These are phyloP conservation scores for Diatrype stigma DNA, from an alignment of 2,329 filamentous ascomycete species.

Conservation along the genomic window DNA sequence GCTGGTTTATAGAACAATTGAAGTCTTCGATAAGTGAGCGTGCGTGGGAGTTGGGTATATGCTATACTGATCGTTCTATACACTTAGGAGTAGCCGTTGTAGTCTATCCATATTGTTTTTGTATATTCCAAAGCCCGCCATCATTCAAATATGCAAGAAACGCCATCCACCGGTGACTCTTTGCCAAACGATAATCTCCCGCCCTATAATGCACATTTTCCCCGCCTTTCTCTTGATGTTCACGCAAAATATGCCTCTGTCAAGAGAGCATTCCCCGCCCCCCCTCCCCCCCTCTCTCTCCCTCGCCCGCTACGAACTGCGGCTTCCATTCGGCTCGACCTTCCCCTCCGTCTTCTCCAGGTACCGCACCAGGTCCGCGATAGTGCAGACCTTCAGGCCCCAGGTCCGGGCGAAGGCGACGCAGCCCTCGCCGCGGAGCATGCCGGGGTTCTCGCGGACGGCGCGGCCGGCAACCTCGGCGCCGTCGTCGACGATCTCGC, in stretches of 20 bases:
- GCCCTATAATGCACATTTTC: not conserved
- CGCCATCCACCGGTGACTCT: not conserved
- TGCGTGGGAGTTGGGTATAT: not conserved
- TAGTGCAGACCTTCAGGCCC: constrained; percentile 91
- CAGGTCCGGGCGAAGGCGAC: constrained; percentile 82
- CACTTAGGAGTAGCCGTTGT: not conserved
- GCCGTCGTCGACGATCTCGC: constrained; percentile 87
- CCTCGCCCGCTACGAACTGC: too few species aligned
- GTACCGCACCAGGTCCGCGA: constrained; percentile 81
- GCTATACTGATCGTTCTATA: not conserved
- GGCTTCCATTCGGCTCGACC: constrained; percentile 40
- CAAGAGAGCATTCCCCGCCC: too few species aligned
- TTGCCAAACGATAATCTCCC: not conserved
- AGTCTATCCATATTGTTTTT: not conserved
- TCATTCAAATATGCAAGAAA: not conserved
- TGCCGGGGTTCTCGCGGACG: constrained; percentile 65
- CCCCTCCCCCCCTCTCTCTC: too few species aligned
- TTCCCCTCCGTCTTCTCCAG: constrained; percentile 72
- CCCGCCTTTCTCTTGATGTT: too few species aligned
- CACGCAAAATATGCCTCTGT: too few species aligned
- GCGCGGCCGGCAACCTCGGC: constrained; percentile 65
- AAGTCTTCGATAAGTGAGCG: not conserved
- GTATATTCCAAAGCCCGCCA: not conserved
- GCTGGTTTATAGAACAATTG: not conserved
- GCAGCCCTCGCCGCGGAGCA: constrained; percentile 89